A percentile compares a stretch with the other conserved stretches of the same genome.
phyloP scores from a whole-genome alignment of 306 rosid genomes.

The Quercus cerris region DNA sequence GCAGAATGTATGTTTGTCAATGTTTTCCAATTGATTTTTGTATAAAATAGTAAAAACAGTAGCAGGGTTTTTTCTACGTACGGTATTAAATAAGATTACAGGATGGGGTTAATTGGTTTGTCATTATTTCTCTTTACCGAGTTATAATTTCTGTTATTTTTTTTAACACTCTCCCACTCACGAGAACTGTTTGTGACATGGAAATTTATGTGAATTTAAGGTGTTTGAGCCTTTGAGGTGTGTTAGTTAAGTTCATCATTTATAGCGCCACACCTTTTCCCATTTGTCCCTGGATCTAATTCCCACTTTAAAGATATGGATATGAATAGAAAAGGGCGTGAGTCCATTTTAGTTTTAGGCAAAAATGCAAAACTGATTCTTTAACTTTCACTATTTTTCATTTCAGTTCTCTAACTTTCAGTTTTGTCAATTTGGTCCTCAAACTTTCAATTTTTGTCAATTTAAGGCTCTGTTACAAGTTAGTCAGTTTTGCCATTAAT shows the following conservation, averaged over 20 bases:
- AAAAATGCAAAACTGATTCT: too few relatives aligned
- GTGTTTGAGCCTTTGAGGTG: background rate
- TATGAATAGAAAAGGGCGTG: too few relatives aligned
- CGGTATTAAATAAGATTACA: conserved; percentile 25
- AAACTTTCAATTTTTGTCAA: too few relatives aligned
- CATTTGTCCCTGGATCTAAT: background rate
- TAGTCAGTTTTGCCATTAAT: too few relatives aligned
- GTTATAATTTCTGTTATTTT: background rate
- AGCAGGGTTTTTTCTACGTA: background rate
- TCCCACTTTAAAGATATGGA: background rate
- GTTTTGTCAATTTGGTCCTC: too few relatives aligned
- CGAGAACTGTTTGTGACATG: background rate
- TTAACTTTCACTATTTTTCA: too few relatives aligned
- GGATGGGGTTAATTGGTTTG: conserved; percentile 4
- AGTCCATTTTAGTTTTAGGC: too few relatives aligned
- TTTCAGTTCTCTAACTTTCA: too few relatives aligned
- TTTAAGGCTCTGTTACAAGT: too few relatives aligned
- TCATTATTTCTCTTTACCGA: background rate
- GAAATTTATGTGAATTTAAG: background rate
- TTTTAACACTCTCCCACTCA: background rate
- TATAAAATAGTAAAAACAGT: conserved; percentile 22
- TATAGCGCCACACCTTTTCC: background rate
- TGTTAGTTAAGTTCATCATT: background rate
- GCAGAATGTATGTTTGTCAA: conserved; percentile 33
- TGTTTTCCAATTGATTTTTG: conserved; percentile 32